A percentile compares a stretch with the other conserved stretches of the same genome.
phyloP scores from a whole-genome alignment of 1,284 basidiomycete species.

The Fomitopsis pinicola region DNA sequence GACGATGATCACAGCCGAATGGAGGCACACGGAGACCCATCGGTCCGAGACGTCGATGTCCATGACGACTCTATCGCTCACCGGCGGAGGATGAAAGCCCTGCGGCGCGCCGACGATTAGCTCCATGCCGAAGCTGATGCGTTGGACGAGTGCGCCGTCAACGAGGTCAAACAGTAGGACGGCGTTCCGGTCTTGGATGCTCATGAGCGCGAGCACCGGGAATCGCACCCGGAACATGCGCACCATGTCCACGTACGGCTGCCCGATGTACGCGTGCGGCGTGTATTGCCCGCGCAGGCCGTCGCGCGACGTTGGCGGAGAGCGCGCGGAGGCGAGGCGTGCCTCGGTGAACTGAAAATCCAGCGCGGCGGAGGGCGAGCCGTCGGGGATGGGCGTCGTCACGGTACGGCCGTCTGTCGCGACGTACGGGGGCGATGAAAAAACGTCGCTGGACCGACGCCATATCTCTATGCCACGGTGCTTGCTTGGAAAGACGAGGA shows the following conservation, averaged over 20 bases:
- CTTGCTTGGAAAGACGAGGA: conserved; percentile 16
- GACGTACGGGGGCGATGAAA: background rate
- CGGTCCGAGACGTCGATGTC: conserved; percentile 17
- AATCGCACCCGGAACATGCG: conserved; percentile 14
- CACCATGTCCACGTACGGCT: conserved; percentile 9
- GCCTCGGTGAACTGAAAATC: conserved; percentile 14
- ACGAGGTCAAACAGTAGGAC: conserved; percentile 16
- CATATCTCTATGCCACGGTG: conserved; percentile 20
- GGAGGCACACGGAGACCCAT: conserved; percentile 15
- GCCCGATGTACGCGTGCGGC: conserved; percentile 18
- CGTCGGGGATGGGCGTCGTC: conserved; percentile 10
- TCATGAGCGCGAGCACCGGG: conserved; percentile 15
- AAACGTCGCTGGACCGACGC: conserved; percentile 15
- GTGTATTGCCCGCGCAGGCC: conserved; percentile 16
- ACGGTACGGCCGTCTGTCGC: background rate
- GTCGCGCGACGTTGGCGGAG: background rate
- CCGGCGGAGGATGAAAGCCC: conserved; percentile 4
- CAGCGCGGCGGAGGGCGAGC: conserved; percentile 13
- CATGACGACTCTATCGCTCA: conserved; percentile 11
- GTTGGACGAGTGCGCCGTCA: conserved; percentile 10
- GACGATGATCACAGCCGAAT: conserved; percentile 12
- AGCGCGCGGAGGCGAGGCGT: conserved; percentile 1
- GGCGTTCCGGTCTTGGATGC: conserved; percentile 8
- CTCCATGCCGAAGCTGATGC: conserved; percentile 8
- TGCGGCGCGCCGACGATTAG: conserved; percentile 7